These are phyloP conservation scores for Spongispora temasekensis DNA, from an alignment of 1,284 basidiomycete genomes.

Conservation along the genomic window DNA sequence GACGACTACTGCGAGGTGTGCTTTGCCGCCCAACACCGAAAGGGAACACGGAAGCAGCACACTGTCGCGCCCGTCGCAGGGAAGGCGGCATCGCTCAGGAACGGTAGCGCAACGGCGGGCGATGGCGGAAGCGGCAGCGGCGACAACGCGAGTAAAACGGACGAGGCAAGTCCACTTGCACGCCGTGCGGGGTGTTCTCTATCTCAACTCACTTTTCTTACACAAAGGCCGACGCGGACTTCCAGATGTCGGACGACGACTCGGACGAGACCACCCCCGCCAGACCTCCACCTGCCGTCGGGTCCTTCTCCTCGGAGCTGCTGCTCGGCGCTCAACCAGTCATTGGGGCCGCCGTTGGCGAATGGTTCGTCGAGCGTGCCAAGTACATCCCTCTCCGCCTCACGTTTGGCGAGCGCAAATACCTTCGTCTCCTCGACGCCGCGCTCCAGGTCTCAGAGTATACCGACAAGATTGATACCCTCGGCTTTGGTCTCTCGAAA, in stretches of 20 bases:
- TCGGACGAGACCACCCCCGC: constrained; percentile 37
- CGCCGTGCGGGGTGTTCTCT: not conserved
- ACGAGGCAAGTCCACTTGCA: too few relatives aligned
- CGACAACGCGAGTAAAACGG: constrained; percentile 5
- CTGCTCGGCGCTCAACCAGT: constrained; percentile 56
- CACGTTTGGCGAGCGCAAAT: constrained; percentile 72
- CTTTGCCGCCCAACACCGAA: constrained; percentile 78
- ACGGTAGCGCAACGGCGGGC: constrained; percentile 18
- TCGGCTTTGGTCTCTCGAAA: constrained; percentile 72
- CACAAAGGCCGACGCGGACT: constrained; percentile 35
- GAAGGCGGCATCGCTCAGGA: too few relatives aligned
- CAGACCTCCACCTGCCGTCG: too few relatives aligned
- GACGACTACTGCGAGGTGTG: constrained; percentile 82
- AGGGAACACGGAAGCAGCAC: constrained; percentile 72
- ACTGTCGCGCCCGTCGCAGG: constrained; percentile 47
- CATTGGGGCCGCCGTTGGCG: constrained; percentile 61
- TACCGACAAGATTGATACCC: constrained; percentile 81
- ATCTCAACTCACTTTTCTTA: constrained; percentile 6
- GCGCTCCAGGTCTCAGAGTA: constrained; percentile 81
- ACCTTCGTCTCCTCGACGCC: constrained; percentile 75
- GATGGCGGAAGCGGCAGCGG: too few relatives aligned
- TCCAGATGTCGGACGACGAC: constrained; percentile 44
- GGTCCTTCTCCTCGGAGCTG: constrained; percentile 41
- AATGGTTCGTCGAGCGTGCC: constrained; percentile 79
- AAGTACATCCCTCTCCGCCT: constrained; percentile 78